These are phyloP conservation scores for Penicillium ucsense DNA, from an alignment of 495 filamentous ascomycete genomes.

Conservation along the genomic window DNA sequence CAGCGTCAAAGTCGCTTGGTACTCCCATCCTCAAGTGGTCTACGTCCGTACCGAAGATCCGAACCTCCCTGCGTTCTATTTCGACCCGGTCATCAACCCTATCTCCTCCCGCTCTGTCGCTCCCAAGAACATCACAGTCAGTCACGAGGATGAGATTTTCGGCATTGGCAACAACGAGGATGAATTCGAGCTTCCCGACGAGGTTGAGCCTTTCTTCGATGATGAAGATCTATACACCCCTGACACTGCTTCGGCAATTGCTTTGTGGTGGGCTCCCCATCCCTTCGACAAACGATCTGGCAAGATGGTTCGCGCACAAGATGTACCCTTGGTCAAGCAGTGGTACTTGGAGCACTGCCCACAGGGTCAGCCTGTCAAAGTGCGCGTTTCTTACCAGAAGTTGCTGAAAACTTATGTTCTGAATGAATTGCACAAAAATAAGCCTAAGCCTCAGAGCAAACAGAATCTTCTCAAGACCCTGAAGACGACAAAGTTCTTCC, in stretches of 20 bases:
- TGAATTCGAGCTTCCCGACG: slow-evolving; percentile 76
- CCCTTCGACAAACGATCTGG: slow-evolving; percentile 96
- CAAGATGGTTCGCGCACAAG: slow-evolving; percentile 93
- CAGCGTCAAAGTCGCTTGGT: slow-evolving; percentile 88
- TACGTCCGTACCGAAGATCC: slow-evolving; percentile 85
- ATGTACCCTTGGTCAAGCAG: slow-evolving; percentile 95
- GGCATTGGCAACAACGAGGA: slow-evolving; percentile 78
- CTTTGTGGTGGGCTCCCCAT: slow-evolving; percentile 96
- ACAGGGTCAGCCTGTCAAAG: slow-evolving; percentile 88
- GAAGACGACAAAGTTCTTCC: slow-evolving; percentile 97
- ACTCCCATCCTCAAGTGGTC: slow-evolving; percentile 86
- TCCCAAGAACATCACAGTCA: slow-evolving; percentile 86
- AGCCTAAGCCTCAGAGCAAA: slow-evolving; percentile 89
- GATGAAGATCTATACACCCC: slow-evolving; percentile 84
- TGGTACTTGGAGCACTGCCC: slow-evolving; percentile 97
- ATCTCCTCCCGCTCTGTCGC: slow-evolving; percentile 93
- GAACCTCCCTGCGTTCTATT: slow-evolving; percentile 90
- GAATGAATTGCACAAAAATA: slow-evolving; percentile 91
- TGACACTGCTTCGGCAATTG: slow-evolving; percentile 87
- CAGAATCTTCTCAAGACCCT: slow-evolving; percentile 83
- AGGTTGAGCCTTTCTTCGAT: slow-evolving; percentile 77
- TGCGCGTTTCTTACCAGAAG: slow-evolving; percentile 99
- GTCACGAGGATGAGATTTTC: slow-evolving; percentile 93
- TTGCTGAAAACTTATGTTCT: slow-evolving; percentile 92
- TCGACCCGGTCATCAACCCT: slow-evolving; percentile 94